Conservation (phyloP, 2,329 filamentous ascomycete genomes). For the Calonectria pseudoreteaudii region DNA sequence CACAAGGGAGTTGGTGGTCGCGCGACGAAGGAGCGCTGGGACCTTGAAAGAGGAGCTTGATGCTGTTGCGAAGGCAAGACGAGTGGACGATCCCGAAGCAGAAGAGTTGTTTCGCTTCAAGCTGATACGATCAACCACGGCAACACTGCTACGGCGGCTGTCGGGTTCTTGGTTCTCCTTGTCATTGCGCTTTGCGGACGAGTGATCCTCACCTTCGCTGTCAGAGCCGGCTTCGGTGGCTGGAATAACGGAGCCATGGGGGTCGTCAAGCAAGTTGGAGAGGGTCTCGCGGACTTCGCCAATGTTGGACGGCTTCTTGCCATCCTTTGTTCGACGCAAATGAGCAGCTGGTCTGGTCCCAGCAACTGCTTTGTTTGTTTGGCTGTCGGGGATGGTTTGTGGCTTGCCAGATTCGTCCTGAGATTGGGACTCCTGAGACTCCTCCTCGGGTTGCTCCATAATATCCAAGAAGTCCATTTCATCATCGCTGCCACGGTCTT, state of each 20-base stretch:
- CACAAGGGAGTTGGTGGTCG: slow-evolving; percentile 74
- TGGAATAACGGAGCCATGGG: slow-evolving; percentile 61
- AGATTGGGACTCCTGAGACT: slow-evolving; percentile 52
- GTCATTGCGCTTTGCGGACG: slow-evolving; percentile 48
- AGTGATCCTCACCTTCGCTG: slow-evolving; percentile 55
- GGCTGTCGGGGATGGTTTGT: slow-evolving; percentile 62
- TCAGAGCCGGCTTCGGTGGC: slow-evolving; percentile 53
- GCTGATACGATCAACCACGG: slow-evolving; percentile 79
- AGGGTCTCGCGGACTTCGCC: slow-evolving; percentile 86
- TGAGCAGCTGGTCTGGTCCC: slow-evolving; percentile 68
- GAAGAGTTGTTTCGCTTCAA: slow-evolving; percentile 70
- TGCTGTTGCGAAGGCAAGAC: slow-evolving; percentile 68
- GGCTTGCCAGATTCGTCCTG: slow-evolving; percentile 45
- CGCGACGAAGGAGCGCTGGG: slow-evolving; percentile 77
- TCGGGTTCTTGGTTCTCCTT: slow-evolving; percentile 63
- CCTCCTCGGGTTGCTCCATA: slow-evolving; percentile 43
- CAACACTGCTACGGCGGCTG: slow-evolving; percentile 50
- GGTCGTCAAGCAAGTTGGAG: slow-evolving; percentile 84
- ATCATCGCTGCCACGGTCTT: slow-evolving; percentile 82
- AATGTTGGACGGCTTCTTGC: slow-evolving; percentile 78
- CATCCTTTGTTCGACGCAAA: slow-evolving; percentile 70
- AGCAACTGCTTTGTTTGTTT: slow-evolving; percentile 54
- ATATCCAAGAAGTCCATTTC: slow-evolving; percentile 80
- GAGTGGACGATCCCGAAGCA: slow-evolving; percentile 45
- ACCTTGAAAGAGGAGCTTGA: slow-evolving; percentile 70